Evolutionary conservation across 2,329 filamentous ascomycete genomes (phyloP).

Genomic region (Endoconidiophora polonica): DNA sequence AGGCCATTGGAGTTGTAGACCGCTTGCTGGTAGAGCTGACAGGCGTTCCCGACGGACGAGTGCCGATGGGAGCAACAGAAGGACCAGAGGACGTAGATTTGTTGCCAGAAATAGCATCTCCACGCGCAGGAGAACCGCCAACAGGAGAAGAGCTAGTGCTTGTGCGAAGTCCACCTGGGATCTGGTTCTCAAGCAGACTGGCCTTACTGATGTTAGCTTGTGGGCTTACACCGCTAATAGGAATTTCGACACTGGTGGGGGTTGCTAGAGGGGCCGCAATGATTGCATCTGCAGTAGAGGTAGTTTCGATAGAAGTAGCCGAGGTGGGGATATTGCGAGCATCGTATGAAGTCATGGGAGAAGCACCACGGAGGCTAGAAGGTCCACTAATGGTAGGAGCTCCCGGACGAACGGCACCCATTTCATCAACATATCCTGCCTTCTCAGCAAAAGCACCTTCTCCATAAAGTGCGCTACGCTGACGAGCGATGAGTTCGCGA

Average conservation of each 20-base stretch:
- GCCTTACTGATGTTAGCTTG: constrained; percentile 49
- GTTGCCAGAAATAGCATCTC: constrained; percentile 36
- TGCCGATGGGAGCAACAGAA: constrained; percentile 82
- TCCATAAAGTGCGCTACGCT: constrained; percentile 87
- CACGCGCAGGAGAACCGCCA: constrained; percentile 60
- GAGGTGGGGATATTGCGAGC: constrained; percentile 25
- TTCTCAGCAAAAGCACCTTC: constrained; percentile 54
- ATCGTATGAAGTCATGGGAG: constrained; percentile 55
- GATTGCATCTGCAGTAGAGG: constrained; percentile 24
- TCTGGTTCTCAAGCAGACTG: constrained; percentile 40
- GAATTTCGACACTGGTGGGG: constrained; percentile 3
- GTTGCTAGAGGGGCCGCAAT: constrained; percentile 3
- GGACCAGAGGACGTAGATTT: constrained; percentile 39
- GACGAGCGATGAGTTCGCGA: constrained; percentile 85
- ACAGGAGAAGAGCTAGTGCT: constrained; percentile 57
- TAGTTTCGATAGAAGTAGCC: constrained; percentile 24
- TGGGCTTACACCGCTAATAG: constrained; percentile 50
- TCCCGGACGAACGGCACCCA: constrained; percentile 42
- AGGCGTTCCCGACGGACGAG: constrained; percentile 54
- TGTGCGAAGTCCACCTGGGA: constrained; percentile 52
- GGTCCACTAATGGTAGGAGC: constrained; percentile 49
- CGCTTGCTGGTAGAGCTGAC: constrained; percentile 45
- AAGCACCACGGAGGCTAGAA: constrained; percentile 54
- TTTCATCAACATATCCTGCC: constrained; percentile 51
- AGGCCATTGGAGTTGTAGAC: constrained; percentile 79